Conservation (phyloP, 2,329 filamentous ascomycete species). For the Botrytis squamosa region DNA sequence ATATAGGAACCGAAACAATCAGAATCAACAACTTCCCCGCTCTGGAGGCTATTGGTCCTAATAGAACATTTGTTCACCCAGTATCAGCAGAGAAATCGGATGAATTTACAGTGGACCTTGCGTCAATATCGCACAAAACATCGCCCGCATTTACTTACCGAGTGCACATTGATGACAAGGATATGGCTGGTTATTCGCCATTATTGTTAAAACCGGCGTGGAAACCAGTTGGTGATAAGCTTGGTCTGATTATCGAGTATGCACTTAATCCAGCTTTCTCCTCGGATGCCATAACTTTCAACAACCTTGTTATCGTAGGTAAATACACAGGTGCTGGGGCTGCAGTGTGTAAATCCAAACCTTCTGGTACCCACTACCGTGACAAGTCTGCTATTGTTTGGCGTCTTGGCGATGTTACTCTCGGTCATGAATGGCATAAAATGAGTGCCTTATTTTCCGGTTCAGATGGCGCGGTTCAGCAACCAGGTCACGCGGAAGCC, state of each 20-base stretch:
- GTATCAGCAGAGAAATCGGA: conserved; percentile 64
- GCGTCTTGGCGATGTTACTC: conserved; percentile 72
- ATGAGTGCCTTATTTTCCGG: conserved; percentile 78
- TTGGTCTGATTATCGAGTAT: conserved; percentile 84
- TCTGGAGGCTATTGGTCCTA: conserved; percentile 92
- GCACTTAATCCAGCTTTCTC: conserved; percentile 66
- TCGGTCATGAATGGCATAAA: conserved; percentile 60
- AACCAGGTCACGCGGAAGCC: conserved; percentile 76
- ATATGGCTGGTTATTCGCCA: conserved; percentile 55
- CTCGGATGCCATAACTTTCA: conserved; percentile 55
- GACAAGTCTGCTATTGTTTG: conserved; percentile 78
- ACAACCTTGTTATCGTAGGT: conserved; percentile 73
- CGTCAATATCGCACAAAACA: conserved; percentile 65
- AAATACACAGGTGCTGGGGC: conserved; percentile 68
- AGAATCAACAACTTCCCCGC: conserved; percentile 44
- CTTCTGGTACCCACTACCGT: conserved; percentile 73
- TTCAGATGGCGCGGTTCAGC: conserved; percentile 68
- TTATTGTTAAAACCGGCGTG: conserved; percentile 63
- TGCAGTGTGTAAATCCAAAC: conserved; percentile 71
- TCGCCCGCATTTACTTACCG: conserved; percentile 91
- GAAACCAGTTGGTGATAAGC: conserved; percentile 81
- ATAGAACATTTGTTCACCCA: conserved; percentile 84
- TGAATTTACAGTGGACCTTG: conserved; percentile 75
- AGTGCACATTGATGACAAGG: conserved; percentile 66
- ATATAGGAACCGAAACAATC: conserved; percentile 26